Evolutionary conservation across 768 basidiomycete species (phyloP).

Genomic region (Melanogaster broomeanus): DNA sequence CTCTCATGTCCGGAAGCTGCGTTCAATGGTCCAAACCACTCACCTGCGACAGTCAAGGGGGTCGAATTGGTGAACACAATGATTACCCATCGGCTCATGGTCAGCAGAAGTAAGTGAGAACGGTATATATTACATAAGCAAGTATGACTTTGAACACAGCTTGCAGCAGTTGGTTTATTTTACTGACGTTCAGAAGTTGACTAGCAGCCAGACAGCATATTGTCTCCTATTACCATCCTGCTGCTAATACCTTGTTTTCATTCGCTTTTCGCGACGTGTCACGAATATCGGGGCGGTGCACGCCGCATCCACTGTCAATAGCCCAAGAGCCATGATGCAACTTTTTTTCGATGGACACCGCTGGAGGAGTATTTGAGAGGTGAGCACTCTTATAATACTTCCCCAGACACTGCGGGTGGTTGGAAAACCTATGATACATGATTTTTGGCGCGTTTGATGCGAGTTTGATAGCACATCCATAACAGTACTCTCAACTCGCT

Average conservation of each 20-base stretch:
- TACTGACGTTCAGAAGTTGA: not conserved
- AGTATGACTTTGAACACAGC: no score
- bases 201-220: not conserved
- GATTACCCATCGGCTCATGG: no score
- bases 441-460: constrained; percentile 37
- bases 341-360: constrained; percentile 78
- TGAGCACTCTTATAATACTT: constrained; percentile 24
- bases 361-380: constrained; percentile 73
- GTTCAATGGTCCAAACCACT: not conserved
- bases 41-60: not conserved
- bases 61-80: no score
- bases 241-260: constrained; percentile 22
- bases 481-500: constrained; percentile 12
- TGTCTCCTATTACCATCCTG: constrained; percentile 20
- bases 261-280: constrained; percentile 13
- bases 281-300: constrained; percentile 23
- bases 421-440: constrained; percentile 29
- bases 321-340: constrained; percentile 63
- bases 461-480: constrained; percentile 23
- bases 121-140: not conserved
- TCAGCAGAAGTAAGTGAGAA: no score
- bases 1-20: no score
- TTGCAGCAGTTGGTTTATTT: no score
- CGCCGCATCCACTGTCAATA: constrained; percentile 20
- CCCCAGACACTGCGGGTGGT: constrained; percentile 21